Base-by-base conservation (phyloP, 495 filamentous ascomycete genomes). In the Penicillium mononematosum region DNA sequence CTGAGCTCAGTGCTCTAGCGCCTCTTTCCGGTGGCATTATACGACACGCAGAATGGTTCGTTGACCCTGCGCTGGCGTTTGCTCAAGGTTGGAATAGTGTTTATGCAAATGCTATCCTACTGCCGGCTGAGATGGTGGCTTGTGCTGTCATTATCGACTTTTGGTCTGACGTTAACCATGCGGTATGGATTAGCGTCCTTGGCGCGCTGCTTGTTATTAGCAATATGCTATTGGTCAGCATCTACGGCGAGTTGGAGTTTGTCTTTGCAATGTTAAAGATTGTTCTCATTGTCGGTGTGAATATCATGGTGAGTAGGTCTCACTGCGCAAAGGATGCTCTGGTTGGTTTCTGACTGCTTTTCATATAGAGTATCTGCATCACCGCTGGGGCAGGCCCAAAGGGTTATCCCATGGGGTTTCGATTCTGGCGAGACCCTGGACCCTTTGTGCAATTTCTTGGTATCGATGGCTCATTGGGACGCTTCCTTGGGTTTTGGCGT, bases 61-160 rank as follows among this genome's bases (percentile, higher is more conserved):
- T 68, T 12, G 70, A 73, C 44, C 70, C 68, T 27, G 70, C 66
- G 2, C 42, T 73, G 24, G 56, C 63, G 0, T 73, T 73, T 36
- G 70, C 70, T 2, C 45, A 63, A 14, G 69, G 67, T 7, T 68
- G 67, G 69, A 72, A 70, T 39, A 36, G 45, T 9, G 42, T 60
- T 20, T 67, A 69, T 56, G 38, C 70, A 39, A 65, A 71, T 11
- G 66, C 70, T 5, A 60, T 77, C 27, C 71, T 48, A n/a, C 24
- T 48, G 10, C 45, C 77, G 6, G 65, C 67, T 48, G 75, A 78
- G 54, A 59, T 78, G 19, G 45, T 47, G n/a, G 70, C 78, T 10
- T 66, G 71, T 32, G 71, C 77, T 17, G 73, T 82, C 2, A 72
- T 82, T 22, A 74, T 82, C 49, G 68, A 78, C 43, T 76, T 73